Conservation (phyloP, 2,329 filamentous ascomycete genomes). For the Ceratocystis cacaofunesta region DNA sequence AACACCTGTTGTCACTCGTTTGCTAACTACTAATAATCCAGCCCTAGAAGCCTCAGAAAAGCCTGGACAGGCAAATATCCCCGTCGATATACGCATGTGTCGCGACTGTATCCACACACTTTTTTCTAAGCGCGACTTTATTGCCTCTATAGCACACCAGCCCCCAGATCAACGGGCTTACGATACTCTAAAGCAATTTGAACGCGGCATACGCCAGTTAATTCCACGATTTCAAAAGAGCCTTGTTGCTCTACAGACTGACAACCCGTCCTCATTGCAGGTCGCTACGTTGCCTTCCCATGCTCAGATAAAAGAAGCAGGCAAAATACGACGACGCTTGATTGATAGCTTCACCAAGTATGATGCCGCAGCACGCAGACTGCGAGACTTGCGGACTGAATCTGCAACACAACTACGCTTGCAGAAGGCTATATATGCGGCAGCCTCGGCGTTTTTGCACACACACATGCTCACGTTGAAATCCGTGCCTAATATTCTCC, state of each 20-base stretch:
- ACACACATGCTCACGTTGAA: conserved; percentile 83
- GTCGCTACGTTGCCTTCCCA: conserved; percentile 27
- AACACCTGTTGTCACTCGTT: background rate
- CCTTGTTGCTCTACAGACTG: conserved; percentile 42
- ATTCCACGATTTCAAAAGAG: conserved; percentile 74
- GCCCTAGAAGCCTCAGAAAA: conserved; percentile 30
- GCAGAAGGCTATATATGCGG: conserved; percentile 68
- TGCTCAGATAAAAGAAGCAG: conserved; percentile 67
- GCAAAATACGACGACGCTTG: conserved; percentile 75
- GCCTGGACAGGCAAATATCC: conserved; percentile 34
- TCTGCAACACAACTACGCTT: conserved; percentile 58
- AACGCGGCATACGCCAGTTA: conserved; percentile 68
- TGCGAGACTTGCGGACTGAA: conserved; percentile 62
- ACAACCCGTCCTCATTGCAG: background rate
- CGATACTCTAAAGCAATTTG: conserved; percentile 71
- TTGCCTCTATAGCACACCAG: conserved; percentile 49
- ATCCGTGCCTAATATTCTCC: conserved; percentile 51
- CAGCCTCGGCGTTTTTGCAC: conserved; percentile 71
- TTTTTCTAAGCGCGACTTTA: conserved; percentile 59
- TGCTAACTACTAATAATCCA: conserved; percentile 4
- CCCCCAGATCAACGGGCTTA: conserved; percentile 68
- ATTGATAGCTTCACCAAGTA: conserved; percentile 85
- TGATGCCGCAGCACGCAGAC: conserved; percentile 62
- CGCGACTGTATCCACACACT: conserved; percentile 60
- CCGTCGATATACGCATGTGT: conserved; percentile 79